These are phyloP conservation scores for Acanthamoeba healyi DNA, from an alignment of 208 protist genomes.

Conservation along the genomic window DNA sequence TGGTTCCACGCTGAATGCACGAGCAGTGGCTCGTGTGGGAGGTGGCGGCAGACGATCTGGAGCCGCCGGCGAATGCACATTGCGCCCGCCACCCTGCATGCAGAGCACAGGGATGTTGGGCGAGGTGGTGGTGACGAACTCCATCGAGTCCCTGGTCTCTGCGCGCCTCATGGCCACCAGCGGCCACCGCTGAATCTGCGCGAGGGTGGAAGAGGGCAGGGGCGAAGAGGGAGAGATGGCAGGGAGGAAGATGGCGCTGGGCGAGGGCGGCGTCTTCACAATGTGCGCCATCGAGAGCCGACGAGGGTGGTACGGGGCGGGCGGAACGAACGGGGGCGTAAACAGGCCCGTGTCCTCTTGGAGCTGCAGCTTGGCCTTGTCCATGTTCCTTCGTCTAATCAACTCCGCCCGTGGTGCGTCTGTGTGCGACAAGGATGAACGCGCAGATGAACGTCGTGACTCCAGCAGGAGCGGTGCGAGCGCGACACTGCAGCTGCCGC, in stretches of 20 bases:
- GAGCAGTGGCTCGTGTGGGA: neutral
- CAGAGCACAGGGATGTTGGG: slow-evolving; percentile 20
- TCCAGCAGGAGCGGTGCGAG: neutral
- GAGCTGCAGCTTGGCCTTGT: slow-evolving; percentile 16
- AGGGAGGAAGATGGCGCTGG: slow-evolving; percentile 46
- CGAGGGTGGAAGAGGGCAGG: neutral
- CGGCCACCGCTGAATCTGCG: neutral
- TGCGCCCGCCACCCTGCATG: neutral
- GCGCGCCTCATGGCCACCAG: slow-evolving; percentile 43
- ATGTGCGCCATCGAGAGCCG: slow-evolving; percentile 43
- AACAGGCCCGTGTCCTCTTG: slow-evolving; percentile 46
- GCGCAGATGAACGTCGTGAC: neutral
- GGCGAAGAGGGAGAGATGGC: slow-evolving; percentile 59
- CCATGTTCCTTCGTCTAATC: slow-evolving; percentile 38
- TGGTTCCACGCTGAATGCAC: neutral
- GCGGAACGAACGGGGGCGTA: slow-evolving; percentile 53
- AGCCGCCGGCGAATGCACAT: neutral
- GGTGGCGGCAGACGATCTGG: neutral
- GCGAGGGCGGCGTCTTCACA: slow-evolving; percentile 43
- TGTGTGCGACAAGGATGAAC: neutral
- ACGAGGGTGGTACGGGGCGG: slow-evolving; percentile 47
- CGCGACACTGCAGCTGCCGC: too few species aligned
- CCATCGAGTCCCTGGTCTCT: slow-evolving; percentile 5
- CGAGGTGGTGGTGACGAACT: slow-evolving; percentile 43
- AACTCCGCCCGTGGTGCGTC: slow-evolving; percentile 47